A percentile compares a stretch with the other conserved stretches of the same genome.
These are phyloP conservation scores for Zea mays DNA, from an alignment of 176 grass and related monocot species.

Conservation along the genomic window Zm-B73-REFERENCE-NAM-5.0 NC_050097.1:24916501-24917000, in stretches of 20 bases:
- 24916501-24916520: neutral
- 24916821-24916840: slow-evolving; percentile 64
- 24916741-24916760: slow-evolving; percentile 30
- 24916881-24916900: slow-evolving; percentile 69
- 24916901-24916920: slow-evolving; percentile 76
- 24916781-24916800: slow-evolving; percentile 63
- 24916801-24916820: slow-evolving; percentile 58
- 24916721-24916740: neutral
- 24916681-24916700: slow-evolving; percentile 25
- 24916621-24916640: slow-evolving; percentile 24
- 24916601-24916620: neutral
- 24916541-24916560: neutral
- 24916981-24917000: slow-evolving; percentile 61
- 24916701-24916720: neutral
- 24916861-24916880: slow-evolving; percentile 93
- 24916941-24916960: slow-evolving; percentile 84
- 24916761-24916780: slow-evolving; percentile 34
- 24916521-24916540: neutral
- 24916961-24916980: slow-evolving; percentile 74
- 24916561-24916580: neutral
- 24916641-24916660: slow-evolving; percentile 10
- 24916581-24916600: neutral
- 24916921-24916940: slow-evolving; percentile 97
- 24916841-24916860: slow-evolving; percentile 77
- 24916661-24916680: slow-evolving; percentile 27